Evolutionary conservation across 441 rosid species (phyloP), one percentile per base, ranked within the genome.

Genomic region (Hypseocharis bilobata): DNA sequence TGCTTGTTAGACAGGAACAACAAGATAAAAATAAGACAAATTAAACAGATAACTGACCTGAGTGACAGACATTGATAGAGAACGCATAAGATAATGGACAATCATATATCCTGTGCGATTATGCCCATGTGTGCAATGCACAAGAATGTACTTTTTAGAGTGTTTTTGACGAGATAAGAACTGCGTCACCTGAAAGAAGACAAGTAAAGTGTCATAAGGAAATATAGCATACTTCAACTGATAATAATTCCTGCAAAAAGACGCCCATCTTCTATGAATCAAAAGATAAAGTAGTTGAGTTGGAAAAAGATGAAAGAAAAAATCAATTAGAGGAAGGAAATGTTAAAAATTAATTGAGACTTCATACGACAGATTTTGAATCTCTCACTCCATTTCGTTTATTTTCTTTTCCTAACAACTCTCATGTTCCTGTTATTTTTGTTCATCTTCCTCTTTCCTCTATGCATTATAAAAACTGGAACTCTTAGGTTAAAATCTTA

Each of bases 61-160:
- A 13, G 93, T 77, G 64, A 95, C 99, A 74, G 96, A 84, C 82
- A 87, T 84, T 17, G 91, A 65, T 40, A 60, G 70, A 34, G 97
- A 81, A 17, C 98, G 94, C 97, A 95, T 86, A 52, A 95, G 88
- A 79, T 84, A 92, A 75, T 95, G 96, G 34, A 89, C 84, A 61
- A 92, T 87, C 99, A 95, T 95, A 74, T 82, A 95, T 68, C 99
- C 98, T 4, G 99, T 95, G 32, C 99, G 95, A 65, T 95, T 92
- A 76, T 89, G 95, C 55, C 99, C 99, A 77, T 95, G 99, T 0
- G 99, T 95, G 73, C 99, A 95, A 76, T 95, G 99, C 73, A 95
- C 99, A 42, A 95, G 92, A 59, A 95, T 79, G 66, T 76, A 81
- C 78, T 88, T 89, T 84, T 89, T 92, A 16, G 90, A 56, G 60